These are phyloP conservation scores for Thymus mandschuricus DNA, from an alignment of 257 asterid species.

Conservation along the genomic window DNA sequence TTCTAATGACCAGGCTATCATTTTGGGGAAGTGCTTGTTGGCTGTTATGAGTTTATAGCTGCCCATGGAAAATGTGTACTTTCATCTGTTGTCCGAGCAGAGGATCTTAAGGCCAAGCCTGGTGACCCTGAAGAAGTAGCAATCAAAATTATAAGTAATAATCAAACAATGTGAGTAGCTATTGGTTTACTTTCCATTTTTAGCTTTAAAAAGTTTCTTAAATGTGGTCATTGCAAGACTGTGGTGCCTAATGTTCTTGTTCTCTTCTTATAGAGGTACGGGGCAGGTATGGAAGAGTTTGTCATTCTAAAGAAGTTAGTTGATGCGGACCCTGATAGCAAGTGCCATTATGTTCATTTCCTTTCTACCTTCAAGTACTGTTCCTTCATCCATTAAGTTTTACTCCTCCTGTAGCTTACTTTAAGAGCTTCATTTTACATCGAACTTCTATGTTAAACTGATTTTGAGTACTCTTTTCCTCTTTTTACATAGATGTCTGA, in stretches of 20 bases:
- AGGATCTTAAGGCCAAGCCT: constrained; percentile 79
- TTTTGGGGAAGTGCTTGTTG: constrained; percentile 76
- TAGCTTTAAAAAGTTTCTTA: constrained; percentile 16
- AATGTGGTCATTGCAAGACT: constrained; percentile 10
- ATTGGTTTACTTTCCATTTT: constrained; percentile 17
- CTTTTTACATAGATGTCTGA: no score
- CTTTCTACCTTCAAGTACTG: constrained; percentile 94
- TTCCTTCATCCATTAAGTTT: constrained; percentile 30
- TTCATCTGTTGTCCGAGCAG: constrained; percentile 94
- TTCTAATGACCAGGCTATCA: neutral
- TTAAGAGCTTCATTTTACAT: no score
- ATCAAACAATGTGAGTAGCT: constrained; percentile 49
- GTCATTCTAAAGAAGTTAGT: constrained; percentile 67
- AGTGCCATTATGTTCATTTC: constrained; percentile 94
- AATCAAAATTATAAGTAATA: constrained; percentile 66
- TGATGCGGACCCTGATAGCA: constrained; percentile 60
- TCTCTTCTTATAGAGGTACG: constrained; percentile 57
- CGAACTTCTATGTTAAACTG: no score
- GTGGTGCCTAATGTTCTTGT: neutral
- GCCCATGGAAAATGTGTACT: constrained; percentile 99
- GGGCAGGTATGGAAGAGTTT: constrained; percentile 96
- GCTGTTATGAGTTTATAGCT: constrained; percentile 90
- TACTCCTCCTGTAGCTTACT: no score
- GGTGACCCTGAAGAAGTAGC: constrained; percentile 92
- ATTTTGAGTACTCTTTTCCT: no score